Conservation (phyloP, 2,329 filamentous ascomycete genomes). For the Parafenestella ontariensis region DNA sequence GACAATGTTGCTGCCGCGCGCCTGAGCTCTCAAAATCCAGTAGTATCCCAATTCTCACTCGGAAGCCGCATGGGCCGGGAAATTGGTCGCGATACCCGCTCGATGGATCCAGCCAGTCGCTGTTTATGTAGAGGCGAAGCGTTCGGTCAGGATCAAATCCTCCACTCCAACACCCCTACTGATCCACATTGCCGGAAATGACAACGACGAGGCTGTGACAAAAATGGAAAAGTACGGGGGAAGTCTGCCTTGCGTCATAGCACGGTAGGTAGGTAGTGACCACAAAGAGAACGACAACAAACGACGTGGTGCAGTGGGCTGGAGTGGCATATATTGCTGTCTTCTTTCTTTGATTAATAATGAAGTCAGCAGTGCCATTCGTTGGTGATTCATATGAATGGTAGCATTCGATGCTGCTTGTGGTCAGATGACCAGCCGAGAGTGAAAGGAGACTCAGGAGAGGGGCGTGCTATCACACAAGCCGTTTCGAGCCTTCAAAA, state of each 20-base stretch:
- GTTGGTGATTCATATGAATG: no score
- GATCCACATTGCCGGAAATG: neutral
- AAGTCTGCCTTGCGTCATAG: neutral
- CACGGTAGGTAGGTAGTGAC: neutral
- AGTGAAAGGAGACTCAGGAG: neutral
- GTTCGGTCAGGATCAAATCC: neutral
- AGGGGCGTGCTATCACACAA: neutral
- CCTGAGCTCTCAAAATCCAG: neutral
- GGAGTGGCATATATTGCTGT: neutral
- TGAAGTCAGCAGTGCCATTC: no score
- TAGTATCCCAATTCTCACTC: neutral
- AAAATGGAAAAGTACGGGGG: neutral
- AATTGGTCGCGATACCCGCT: neutral
- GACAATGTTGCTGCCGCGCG: neutral
- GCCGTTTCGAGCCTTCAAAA: slow-evolving; percentile 8
- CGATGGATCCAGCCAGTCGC: neutral
- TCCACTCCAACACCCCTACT: no score
- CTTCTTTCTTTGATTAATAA: neutral
- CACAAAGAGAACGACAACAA: neutral
- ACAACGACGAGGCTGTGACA: neutral
- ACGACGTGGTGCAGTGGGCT: neutral
- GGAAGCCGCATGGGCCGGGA: neutral
- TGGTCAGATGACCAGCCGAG: neutral
- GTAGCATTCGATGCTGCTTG: neutral
- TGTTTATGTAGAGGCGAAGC: neutral